Evolutionary conservation across 768 basidiomycete genomes (phyloP), one percentile per base, ranked within the genome.

Genomic region (Calocera cornea): DNA sequence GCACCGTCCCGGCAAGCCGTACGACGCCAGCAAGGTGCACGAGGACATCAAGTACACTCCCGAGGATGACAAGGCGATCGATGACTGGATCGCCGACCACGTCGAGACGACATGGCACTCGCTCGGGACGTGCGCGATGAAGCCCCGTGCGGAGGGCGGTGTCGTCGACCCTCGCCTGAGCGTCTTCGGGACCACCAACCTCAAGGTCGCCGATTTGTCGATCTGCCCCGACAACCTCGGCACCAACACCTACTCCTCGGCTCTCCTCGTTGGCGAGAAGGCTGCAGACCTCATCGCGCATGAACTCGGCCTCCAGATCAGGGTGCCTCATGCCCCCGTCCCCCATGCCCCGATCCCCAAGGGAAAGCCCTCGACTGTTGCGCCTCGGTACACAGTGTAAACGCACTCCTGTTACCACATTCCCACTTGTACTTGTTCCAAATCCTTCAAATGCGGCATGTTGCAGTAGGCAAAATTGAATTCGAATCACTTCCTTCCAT

Each of bases 21-120:
- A 80, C 77, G 76, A 86, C 68, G 78, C 83, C 0, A 72, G 71
- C 70, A 86, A 85, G 75, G 80, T 86, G 12, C 83, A 86, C 71
- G 81, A 87, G 68, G 83, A 87, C 68, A 82, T 88, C 77, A 80
- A 82, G 73, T 89, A 88, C 77, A 49, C 66, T 7, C 27, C 33
- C 34, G 86, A 88, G 64, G 87, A 88, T 75, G 86, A 88, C 76
- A 75, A 83, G 73, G 86, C 86, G 41, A 89, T 88, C 71, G 87
- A 88, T 72, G 82, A 87, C 70, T 87, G 86, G 86, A 77, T 86
- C 69, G 76, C 84, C 64, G 78, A 86, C 74, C 86, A 87, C 74
- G 87, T 88, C 71, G 87, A 87, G 79, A 87, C 87, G 11, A 88
- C 86, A 67, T 88, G 87, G 87, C 87, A 88, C 79, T 85, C 83